Conservation (phyloP, 371 early-diverging fungal genomes). For the Mortierella polycephala region DNA sequence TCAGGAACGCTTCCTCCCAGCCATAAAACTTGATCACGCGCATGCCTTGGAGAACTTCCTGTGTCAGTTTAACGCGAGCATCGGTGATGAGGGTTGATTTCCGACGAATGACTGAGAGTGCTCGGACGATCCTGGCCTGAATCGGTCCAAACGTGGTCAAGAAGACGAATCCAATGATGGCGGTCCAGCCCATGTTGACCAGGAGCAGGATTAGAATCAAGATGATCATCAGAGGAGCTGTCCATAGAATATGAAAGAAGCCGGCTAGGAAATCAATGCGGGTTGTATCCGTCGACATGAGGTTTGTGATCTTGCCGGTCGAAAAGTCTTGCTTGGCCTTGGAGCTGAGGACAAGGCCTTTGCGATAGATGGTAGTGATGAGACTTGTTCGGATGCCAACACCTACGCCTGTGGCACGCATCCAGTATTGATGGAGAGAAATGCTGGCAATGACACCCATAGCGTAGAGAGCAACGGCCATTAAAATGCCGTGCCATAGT, state of each 20-base stretch:
- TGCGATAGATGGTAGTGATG: constrained; percentile 70
- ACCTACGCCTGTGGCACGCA: constrained; percentile 55
- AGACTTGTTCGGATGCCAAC: constrained; percentile 61
- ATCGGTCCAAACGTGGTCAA: constrained; percentile 51
- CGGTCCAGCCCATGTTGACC: constrained; percentile 61
- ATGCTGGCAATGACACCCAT: constrained; percentile 53
- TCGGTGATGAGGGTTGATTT: constrained; percentile 58
- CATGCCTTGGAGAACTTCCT: constrained; percentile 58
- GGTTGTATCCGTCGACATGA: constrained; percentile 79
- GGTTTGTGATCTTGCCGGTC: constrained; percentile 76
- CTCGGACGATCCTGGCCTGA: constrained; percentile 41
- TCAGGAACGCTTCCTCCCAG: constrained; percentile 66
- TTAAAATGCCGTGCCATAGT: constrained; percentile 49
- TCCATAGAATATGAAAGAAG: constrained; percentile 63
- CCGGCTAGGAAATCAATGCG: constrained; percentile 61
- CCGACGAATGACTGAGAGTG: constrained; percentile 49
- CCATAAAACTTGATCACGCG: constrained; percentile 65
- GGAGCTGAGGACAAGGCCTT: constrained; percentile 63
- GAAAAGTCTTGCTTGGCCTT: constrained; percentile 63
- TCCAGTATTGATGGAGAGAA: constrained; percentile 54
- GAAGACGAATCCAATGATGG: constrained; percentile 66
- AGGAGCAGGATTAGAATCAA: constrained; percentile 62
- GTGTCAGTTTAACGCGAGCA: constrained; percentile 58
- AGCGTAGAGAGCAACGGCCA: constrained; percentile 43
- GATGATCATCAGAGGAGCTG: constrained; percentile 57